Evolutionary conservation across 176 grass and related monocot species (phyloP).

Genomic region (Phyllostachys edulis): DNA sequence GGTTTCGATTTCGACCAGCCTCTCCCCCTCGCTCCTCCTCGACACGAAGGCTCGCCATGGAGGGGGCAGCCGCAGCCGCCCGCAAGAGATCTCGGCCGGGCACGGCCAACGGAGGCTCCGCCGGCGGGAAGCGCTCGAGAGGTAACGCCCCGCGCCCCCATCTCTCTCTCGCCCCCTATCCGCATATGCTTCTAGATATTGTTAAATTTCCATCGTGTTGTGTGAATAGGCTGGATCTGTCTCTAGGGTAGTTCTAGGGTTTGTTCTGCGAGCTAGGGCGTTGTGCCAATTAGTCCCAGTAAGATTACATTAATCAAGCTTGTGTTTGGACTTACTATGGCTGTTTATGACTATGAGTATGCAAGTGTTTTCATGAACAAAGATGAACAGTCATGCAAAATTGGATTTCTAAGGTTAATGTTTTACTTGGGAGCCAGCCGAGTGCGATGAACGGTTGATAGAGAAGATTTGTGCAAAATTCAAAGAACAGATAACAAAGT

Average conservation of each 20-base stretch:
- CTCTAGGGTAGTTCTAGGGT: neutral
- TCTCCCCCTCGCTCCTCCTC: neutral
- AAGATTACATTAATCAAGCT: neutral
- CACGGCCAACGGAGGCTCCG: constrained; percentile 35
- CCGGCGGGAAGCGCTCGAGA: constrained; percentile 56
- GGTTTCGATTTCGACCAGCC: constrained; percentile 27
- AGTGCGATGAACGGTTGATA: too few relatives aligned
- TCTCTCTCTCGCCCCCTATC: neutral
- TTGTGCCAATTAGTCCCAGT: neutral
- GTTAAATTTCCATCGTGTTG: neutral
- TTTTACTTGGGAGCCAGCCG: neutral
- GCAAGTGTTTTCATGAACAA: neutral
- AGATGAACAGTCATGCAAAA: neutral
- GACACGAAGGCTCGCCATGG: constrained; percentile 46
- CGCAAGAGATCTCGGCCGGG: constrained; percentile 58
- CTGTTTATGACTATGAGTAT: neutral
- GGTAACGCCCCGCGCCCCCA: constrained; percentile 25
- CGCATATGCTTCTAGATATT: neutral
- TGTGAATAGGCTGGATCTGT: constrained; percentile 21
- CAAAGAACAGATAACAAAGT: too few relatives aligned
- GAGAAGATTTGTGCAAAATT: too few relatives aligned
- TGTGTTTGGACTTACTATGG: neutral
- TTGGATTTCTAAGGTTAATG: neutral
- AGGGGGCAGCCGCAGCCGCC: constrained; percentile 22
- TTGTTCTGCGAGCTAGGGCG: neutral